These are phyloP conservation scores for Marasmius oreades DNA, from an alignment of 1,284 basidiomycete species.

Conservation along the genomic window DNA sequence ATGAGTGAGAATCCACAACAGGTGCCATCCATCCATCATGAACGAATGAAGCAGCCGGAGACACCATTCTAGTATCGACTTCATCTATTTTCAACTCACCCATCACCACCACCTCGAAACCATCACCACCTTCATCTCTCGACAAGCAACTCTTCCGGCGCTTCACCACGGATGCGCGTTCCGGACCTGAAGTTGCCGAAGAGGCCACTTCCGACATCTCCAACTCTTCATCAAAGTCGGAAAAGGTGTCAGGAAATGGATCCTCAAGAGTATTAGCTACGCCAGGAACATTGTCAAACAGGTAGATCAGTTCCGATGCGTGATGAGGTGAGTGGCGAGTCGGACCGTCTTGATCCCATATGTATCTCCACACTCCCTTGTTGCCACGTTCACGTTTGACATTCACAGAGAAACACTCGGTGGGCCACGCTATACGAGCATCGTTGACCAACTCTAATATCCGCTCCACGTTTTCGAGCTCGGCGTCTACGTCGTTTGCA, in stretches of 20 bases:
- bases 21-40: constrained; percentile 45
- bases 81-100: constrained; percentile 22
- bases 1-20: constrained; percentile 61
- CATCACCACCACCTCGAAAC: constrained; percentile 15
- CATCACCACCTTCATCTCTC: constrained; percentile 1
- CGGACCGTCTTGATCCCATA: constrained; percentile 76
- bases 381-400: constrained; percentile 46
- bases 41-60: neutral
- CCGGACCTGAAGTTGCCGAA: constrained; percentile 18
- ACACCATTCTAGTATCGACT: constrained; percentile 19
- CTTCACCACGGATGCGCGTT: neutral
- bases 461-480: constrained; percentile 49
- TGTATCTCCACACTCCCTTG: constrained; percentile 65
- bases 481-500: constrained; percentile 44
- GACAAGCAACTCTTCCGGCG: neutral
- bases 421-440: constrained; percentile 70
- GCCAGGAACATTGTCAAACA: constrained; percentile 66
- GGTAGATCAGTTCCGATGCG: constrained; percentile 65
- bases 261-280: constrained; percentile 4
- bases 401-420: constrained; percentile 52
- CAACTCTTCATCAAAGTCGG: constrained; percentile 33
- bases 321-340: constrained; percentile 60
- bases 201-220: constrained; percentile 23
- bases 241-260: constrained; percentile 30
- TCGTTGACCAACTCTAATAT: constrained; percentile 71